Conservation (phyloP, 345 rosid genomes). For the Garcia nutans region DNA sequence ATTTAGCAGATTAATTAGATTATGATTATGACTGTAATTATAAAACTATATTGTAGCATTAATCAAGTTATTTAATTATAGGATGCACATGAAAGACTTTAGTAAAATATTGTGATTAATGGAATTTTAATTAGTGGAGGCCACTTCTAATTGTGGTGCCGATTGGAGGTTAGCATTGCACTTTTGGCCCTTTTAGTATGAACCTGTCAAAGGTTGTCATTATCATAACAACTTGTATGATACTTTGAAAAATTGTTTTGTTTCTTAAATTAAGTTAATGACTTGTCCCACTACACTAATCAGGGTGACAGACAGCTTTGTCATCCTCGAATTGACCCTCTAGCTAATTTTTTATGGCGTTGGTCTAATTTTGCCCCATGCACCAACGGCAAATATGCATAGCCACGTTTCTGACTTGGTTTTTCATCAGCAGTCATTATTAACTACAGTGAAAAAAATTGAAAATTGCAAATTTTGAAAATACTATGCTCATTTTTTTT, state of each 20-base stretch:
- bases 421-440: no score
- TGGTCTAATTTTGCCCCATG: neutral
- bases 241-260: neutral
- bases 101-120: neutral
- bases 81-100: neutral
- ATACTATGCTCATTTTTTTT: no score
- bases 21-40: no score
- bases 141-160: neutral
- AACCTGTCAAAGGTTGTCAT: neutral
- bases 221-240: neutral
- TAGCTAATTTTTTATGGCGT: no score
- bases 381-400: no score
- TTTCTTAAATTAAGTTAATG: neutral
- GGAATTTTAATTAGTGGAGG: neutral
- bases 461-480: no score
- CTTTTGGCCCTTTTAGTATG: neutral
- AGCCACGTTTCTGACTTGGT: no score
- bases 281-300: neutral
- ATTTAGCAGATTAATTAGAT: no score
- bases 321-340: neutral
- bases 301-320: neutral
- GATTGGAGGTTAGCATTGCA: neutral
- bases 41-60: no score
- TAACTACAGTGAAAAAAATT: no score
- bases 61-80: neutral